Conservation (phyloP, 2,329 filamentous ascomycete species). For the Microdochium trichocladiopsis region DNA sequence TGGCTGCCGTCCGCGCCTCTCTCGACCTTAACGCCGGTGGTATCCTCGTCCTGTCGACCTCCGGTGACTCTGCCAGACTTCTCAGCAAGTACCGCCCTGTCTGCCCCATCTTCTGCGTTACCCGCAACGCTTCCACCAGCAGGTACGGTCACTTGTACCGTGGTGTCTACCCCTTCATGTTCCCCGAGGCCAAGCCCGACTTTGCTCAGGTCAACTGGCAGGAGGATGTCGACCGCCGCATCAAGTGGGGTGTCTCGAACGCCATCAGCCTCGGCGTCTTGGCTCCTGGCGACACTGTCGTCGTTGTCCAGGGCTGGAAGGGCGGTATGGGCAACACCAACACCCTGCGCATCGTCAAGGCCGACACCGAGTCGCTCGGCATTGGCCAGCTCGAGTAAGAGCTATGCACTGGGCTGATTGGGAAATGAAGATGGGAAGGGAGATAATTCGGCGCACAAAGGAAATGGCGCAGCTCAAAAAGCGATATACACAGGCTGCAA, state of each 20-base stretch:
- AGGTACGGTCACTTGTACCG: constrained; percentile 94
- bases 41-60: constrained; percentile 93
- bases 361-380: constrained; percentile 50
- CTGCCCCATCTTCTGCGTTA: constrained; percentile 99
- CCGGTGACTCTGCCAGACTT: constrained; percentile 88
- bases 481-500: neutral
- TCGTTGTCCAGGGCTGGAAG: constrained; percentile 87
- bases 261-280: constrained; percentile 78
- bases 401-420: neutral
- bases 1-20: constrained; percentile 92
- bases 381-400: constrained; percentile 32
- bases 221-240: constrained; percentile 94
- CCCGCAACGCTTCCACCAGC: constrained; percentile 74
- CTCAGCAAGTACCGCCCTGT: constrained; percentile 98
- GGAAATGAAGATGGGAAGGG: neutral
- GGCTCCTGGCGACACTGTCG: constrained; percentile 63
- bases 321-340: constrained; percentile 90
- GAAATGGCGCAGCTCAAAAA: neutral
- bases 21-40: constrained; percentile 94
- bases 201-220: constrained; percentile 93
- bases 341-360: constrained; percentile 61
- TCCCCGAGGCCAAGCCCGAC: constrained; percentile 89
- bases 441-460: neutral
- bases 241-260: constrained; percentile 92
- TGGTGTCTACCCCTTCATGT: constrained; percentile 95